A percentile compares a stretch with the other conserved stretches of the same genome.
Conservation (phyloP, 2,329 filamentous ascomycete species). For the Tolypocladium ophioglossoides region DNA sequence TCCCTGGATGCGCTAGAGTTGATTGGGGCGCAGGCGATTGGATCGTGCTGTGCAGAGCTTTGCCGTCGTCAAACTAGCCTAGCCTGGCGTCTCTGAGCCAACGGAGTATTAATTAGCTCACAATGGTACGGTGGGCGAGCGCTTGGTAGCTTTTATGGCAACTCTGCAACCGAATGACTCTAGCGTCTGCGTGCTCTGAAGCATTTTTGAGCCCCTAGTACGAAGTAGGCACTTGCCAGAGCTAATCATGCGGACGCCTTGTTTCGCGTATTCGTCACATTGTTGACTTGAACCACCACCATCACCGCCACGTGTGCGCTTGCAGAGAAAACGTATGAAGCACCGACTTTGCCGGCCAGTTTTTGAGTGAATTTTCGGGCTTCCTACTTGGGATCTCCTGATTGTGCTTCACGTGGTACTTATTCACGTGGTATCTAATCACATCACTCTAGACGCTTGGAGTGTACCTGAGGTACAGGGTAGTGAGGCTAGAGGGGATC, state of each 20-base stretch:
- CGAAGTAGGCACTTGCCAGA: too few relatives aligned
- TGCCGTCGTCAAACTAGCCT: too few relatives aligned
- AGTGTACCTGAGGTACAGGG: neutral
- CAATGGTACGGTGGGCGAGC: too few relatives aligned
- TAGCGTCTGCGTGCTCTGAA: neutral
- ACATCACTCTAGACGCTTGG: too few relatives aligned
- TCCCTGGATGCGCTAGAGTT: neutral
- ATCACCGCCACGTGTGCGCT: too few relatives aligned
- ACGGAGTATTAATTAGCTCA: too few relatives aligned
- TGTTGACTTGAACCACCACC: too few relatives aligned
- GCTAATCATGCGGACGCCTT: neutral
- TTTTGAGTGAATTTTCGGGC: neutral
- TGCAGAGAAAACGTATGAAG: neutral
- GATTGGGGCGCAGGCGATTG: neutral
- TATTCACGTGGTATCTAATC: too few relatives aligned
- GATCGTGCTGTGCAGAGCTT: too few relatives aligned
- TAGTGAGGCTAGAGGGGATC: neutral
- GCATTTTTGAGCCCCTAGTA: neutral
- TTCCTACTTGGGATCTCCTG: neutral
- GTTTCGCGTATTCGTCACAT: neutral
- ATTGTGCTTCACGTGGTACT: too few relatives aligned
- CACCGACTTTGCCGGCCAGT: rapidly evolving
- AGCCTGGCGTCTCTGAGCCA: neutral
- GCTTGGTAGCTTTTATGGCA: neutral
- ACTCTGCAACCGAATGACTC: neutral